Base-by-base conservation (phyloP, 805 yeast genomes). In the Suhomyces prunicola region DNA sequence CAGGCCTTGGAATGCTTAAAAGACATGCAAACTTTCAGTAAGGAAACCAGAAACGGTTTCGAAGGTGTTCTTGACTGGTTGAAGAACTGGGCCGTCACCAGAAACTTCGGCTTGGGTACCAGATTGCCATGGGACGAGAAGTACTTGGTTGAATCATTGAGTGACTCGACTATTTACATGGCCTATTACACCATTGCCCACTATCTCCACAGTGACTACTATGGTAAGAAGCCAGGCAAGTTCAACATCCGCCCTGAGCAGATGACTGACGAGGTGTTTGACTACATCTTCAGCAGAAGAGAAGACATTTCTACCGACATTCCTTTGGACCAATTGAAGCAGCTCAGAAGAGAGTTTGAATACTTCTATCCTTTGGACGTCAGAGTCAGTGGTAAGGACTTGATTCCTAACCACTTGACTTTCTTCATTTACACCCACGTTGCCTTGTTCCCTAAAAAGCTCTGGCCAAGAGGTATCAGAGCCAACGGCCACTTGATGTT, bases 21-120 rank as follows among this genome's bases (percentile, higher is more conserved):
- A 46, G 68, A 72, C 54, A 85, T 94, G 93, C 82, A 88, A 69
- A 81, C 92, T 9, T 93, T 82, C 78, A 79, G 86, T 50, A 78
- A 85, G 48, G 98, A 92, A 76, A 89, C 96, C 42, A 82, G 87
- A 64, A 84, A 93, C 66, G 97, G 96, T 6, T 93, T 94, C 64
- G 97, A 91, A 73, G 92, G 91, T 71, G 96, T 89, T 54, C 79
- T 94, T 65, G 96, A 87, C 61, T 94, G 99, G 99, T 83, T 94
- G 66, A 89, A 87, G 76, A 92, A 91, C 78, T 94, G 99, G 99
- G 98, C 99, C 50, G 90, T 94, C 54, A 90, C 96, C 54, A 88
- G 99, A 79, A 86, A 96, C 52, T 94, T 90, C 63, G 99, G 99
- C 69, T 80, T 94, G 61, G 99, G 99, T 70, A 85, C 97, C 53